Evolutionary conservation across 371 early-diverging fungal genomes (phyloP).

Genomic region (Sporodiniella umbellata): DNA sequence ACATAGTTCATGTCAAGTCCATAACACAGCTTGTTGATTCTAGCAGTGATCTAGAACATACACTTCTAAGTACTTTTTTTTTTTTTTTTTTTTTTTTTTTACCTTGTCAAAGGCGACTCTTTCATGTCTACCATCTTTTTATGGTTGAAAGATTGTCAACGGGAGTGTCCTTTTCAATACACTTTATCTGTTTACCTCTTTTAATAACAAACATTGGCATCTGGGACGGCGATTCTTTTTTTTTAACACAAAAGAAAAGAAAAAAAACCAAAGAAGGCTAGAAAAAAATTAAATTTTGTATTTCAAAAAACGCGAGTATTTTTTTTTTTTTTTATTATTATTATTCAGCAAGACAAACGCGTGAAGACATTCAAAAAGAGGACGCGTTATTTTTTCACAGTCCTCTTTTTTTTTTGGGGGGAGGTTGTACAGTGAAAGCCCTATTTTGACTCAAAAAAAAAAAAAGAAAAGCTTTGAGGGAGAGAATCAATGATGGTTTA

Average conservation of each 20-base stretch:
- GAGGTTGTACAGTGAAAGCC: too few relatives aligned
- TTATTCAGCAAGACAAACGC: neutral
- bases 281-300: too few relatives aligned
- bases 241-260: neutral
- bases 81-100: slow-evolving; percentile 7
- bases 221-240: neutral
- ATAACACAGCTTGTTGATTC: slow-evolving; percentile 86
- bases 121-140: slow-evolving; percentile 75
- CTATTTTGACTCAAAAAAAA: too few relatives aligned
- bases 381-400: neutral
- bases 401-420: neutral
- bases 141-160: neutral
- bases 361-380: neutral
- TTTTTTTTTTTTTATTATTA: neutral
- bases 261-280: too few relatives aligned
- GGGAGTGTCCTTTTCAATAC: neutral
- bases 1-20: slow-evolving; percentile 83
- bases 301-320: neutral
- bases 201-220: slow-evolving; percentile 72
- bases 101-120: slow-evolving; percentile 86
- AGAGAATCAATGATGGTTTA: too few relatives aligned
- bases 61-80: neutral
- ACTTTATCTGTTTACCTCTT: slow-evolving; percentile 49
- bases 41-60: slow-evolving; percentile 74
- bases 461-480: too few relatives aligned